Base-by-base conservation (phyloP, 2,329 filamentous ascomycete genomes). In the Aspergillus tubingensis region DNA sequence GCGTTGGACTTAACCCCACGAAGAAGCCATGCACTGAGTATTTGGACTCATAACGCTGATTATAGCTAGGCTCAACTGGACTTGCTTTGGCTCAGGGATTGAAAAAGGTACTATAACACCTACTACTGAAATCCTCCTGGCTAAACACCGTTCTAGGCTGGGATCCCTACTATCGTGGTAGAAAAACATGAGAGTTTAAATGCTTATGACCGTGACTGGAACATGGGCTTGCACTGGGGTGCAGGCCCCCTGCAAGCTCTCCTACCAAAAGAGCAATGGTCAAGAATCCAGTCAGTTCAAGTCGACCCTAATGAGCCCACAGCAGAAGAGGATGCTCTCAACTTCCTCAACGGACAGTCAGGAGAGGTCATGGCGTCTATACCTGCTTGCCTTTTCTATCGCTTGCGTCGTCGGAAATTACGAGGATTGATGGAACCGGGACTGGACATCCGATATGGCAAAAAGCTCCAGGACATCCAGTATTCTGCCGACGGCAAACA, bases 31-130 rank as follows among this genome's bases (percentile, higher is more conserved):
- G 17, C 21, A n/a, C 21, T 23, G 10, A 36, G 11, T 13, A 6
- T 11, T 2, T 0, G 2, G 32, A 36, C 32, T 15, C 32, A 36
- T 6, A 36, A 6, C 4, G 32, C 50, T 62, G 21, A 61, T 32
- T 44, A 41, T 57, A 5, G 4, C 7, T 57, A 80, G 78, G 77
- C 15, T 76, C 74, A 47, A 78, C 77, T 15, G 77, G 78, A 8
- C 77, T 78, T 56, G 71, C 76, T 1, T 68, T 77, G 23, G 77
- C 78, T 5, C 76, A 80, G 49, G 77, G 77, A 2, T 65, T 79
- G 8, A 76, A 74, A 62, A 79, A 79, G 67, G 73, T 74, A 41
- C 10, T 17, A 51, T 8, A 15, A 41, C n/a, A 23, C 59, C 50
- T 13, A 36, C 5, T 36, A 32, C 8, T 41, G 8, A 11, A 53